These are phyloP conservation scores for Populus simonii DNA, from an alignment of 345 rosid species.

Conservation along the genomic window DNA sequence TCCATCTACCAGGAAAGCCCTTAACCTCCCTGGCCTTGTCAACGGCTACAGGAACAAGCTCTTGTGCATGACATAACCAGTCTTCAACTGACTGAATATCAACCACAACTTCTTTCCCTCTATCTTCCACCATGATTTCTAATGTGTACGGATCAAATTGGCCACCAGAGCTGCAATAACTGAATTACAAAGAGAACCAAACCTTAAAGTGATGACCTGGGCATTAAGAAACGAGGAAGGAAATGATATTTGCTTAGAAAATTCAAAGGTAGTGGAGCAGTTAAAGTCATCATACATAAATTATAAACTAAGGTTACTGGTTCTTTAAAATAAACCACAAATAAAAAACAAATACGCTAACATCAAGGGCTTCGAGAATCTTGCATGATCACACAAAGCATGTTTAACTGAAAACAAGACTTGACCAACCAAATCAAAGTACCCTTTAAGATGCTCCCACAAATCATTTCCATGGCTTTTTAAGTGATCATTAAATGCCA, in stretches of 20 bases:
- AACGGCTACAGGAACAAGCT: conserved; percentile 65
- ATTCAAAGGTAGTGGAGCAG: conserved; percentile 59
- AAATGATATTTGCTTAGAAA: conserved; percentile 28
- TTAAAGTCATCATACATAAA: conserved; percentile 50
- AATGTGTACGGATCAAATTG: conserved; percentile 27
- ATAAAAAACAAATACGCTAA: conserved; percentile 31
- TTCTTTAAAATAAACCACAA: conserved; percentile 24
- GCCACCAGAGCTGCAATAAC: conserved; percentile 27
- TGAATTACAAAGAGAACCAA: conserved; percentile 25
- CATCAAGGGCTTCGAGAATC: conserved; percentile 56
- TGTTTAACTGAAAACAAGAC: conserved; percentile 43
- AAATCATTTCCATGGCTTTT: conserved; percentile 41
- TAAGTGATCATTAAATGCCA: conserved; percentile 58
- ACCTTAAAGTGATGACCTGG: conserved; percentile 28
- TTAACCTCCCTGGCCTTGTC: conserved; percentile 56
- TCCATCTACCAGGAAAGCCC: conserved; percentile 82
- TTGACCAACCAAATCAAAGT: conserved; percentile 43
- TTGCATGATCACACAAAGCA: conserved; percentile 47
- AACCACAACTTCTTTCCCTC: conserved; percentile 20
- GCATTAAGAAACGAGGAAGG: conserved; percentile 18
- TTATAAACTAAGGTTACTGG: conserved; percentile 24
- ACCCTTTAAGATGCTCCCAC: conserved; percentile 39
- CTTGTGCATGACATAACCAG: conserved; percentile 64
- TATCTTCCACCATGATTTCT: conserved; percentile 53
- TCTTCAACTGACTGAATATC: conserved; percentile 57